phyloP scores from a whole-genome alignment of 108 stramenopile genomes.

The Cyclostephanos tholiformis region DNA sequence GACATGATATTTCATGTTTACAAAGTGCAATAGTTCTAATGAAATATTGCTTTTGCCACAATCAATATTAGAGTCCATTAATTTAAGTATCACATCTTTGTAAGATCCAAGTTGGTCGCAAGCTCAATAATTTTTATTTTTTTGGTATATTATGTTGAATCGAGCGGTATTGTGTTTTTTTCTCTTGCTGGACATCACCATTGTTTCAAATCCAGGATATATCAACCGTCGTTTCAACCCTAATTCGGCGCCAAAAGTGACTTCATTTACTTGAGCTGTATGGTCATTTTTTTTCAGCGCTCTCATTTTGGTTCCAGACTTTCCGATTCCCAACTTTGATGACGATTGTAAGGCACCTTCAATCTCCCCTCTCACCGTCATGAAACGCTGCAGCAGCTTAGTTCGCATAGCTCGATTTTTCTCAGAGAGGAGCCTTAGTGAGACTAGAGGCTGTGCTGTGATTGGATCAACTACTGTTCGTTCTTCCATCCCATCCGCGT shows the following conservation, averaged over 20 bases:
- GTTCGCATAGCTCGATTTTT: conserved; percentile 21
- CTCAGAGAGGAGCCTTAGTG: conserved; percentile 31
- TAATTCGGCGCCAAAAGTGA: background rate
- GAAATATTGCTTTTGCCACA: too few relatives aligned
- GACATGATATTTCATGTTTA: too few relatives aligned
- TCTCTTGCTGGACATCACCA: background rate
- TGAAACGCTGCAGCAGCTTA: conserved; percentile 33
- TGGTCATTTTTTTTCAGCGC: background rate
- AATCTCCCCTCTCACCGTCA: conserved; percentile 35
- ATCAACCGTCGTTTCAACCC: background rate
- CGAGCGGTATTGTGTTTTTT: background rate
- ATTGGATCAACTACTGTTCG: conserved; percentile 38
- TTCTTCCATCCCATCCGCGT: conserved; percentile 45
- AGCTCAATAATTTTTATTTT: background rate
- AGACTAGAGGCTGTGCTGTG: conserved; percentile 9
- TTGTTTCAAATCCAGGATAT: background rate
- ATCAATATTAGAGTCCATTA: background rate
- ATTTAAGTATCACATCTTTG: background rate
- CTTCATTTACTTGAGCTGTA: background rate
- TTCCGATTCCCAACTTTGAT: conserved; percentile 13
- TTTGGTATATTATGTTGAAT: background rate
- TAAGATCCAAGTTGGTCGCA: background rate
- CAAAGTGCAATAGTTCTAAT: too few relatives aligned
- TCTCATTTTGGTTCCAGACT: conserved; percentile 3
- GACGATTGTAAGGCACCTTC: conserved; percentile 26